Base-by-base conservation (phyloP, 257 asterid genomes). In the Eustoma russellianum region DNA sequence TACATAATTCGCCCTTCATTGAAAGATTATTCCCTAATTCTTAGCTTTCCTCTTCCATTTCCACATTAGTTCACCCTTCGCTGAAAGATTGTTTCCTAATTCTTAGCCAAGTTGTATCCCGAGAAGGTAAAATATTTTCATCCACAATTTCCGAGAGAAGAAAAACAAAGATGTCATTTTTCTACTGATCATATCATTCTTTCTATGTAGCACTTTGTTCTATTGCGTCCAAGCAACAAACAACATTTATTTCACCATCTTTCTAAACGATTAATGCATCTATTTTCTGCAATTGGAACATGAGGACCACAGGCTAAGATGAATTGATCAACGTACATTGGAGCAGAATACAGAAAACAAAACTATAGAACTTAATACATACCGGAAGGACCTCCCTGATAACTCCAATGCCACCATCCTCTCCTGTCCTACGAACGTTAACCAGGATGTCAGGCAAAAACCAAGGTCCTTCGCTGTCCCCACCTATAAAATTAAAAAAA, bases 391-490 rank as follows among this genome's bases (percentile, higher is more conserved):
- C 79, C 24, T 91, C 96, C 57, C 75, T 70, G 19, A 82, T 69
- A 52, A 91, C 92, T 67, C 98, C 98, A 9, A 63, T 40, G 46
- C 63, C 53, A 68, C 41, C 67, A 38, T 87, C 98, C 2, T 84
- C 95, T 48, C 86, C 91, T 61, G 81, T 53, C 72, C 76, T 82
- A 10, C 75, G 96, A 17, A 91, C 72, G 62, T 63, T 84, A 69
- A 91, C 93, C 83, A 88, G 58, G 57, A 91, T 84, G 50, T 82
- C 95, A 1, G 96, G 81, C 65, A 84, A 69, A 55, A 87, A 63
- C 95, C 94, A 84, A 18, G 86, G 95, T 53, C 95, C 94, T 70
- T 87, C 98, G 48, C 62, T 77, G 40, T 91, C 98, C 48, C 71
- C 75, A 62, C 95, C 98, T 86, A 78, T 65, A 65, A 68, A 47